A percentile compares a stretch with the other conserved stretches of the same genome.
phyloP scores from a whole-genome alignment of 495 filamentous ascomycete species.

The Aspergillus leporis region DNA sequence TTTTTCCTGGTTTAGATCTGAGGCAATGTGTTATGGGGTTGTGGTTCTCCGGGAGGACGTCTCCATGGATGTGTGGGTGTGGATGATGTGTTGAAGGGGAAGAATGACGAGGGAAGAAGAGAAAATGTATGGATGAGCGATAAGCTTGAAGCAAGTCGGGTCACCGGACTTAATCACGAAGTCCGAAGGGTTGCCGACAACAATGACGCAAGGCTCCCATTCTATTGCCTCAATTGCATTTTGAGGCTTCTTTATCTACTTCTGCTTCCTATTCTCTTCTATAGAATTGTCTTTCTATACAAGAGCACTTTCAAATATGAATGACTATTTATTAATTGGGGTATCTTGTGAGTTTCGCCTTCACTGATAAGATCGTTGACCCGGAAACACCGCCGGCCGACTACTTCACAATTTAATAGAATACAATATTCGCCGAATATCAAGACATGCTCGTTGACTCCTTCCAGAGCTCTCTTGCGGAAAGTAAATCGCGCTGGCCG shows the following conservation, averaged over 20 bases:
- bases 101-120: not conserved
- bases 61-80: too few relatives aligned
- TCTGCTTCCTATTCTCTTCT: not conserved
- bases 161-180: not conserved
- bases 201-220: not conserved
- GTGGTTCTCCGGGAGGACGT: too few relatives aligned
- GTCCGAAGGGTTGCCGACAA: not conserved
- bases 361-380: not conserved
- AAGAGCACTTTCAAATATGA: not conserved
- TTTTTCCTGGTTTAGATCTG: conserved; percentile 2
- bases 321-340: not conserved
- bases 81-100: too few relatives aligned
- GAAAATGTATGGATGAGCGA: not conserved
- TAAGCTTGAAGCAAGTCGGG: not conserved
- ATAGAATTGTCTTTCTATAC: too few relatives aligned
- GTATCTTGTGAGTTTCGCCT: not conserved
- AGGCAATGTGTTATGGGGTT: too few relatives aligned
- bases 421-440: not conserved
- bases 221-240: not conserved
- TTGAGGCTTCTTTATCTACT: not conserved
- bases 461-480: conserved; percentile 59
- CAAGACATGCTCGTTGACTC: not conserved
- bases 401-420: not conserved
- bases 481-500: conserved; percentile 84
- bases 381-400: not conserved